Conservation (phyloP, 371 early-diverging fungal species). For the Mortierella sp. region DNA sequence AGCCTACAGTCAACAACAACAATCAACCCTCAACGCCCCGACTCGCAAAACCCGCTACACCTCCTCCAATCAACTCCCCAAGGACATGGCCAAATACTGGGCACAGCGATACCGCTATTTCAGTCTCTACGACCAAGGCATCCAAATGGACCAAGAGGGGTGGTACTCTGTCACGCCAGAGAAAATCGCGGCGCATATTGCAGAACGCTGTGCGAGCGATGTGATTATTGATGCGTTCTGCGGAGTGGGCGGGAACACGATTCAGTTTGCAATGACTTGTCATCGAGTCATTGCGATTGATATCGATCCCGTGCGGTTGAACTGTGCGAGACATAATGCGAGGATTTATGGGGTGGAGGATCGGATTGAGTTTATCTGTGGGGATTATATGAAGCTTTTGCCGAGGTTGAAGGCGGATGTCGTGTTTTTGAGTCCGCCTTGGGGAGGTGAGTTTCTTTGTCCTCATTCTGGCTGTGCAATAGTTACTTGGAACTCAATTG, state of each 20-base stretch:
- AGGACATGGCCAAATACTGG: constrained; percentile 81
- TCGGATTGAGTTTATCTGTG: constrained; percentile 92
- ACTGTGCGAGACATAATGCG: constrained; percentile 91
- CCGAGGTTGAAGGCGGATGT: constrained; percentile 84
- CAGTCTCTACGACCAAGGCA: constrained; percentile 86
- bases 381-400: constrained; percentile 84
- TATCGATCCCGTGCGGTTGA: constrained; percentile 83
- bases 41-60: constrained; percentile 37
- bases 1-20: constrained; percentile 24
- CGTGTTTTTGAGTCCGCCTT: constrained; percentile 95
- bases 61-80: constrained; percentile 48
- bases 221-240: constrained; percentile 94
- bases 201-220: constrained; percentile 77
- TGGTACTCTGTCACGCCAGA: constrained; percentile 99
- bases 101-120: constrained; percentile 87
- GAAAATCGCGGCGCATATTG: constrained; percentile 87
- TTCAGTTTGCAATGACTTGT: constrained; percentile 93
- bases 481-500: neutral
- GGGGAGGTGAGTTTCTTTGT: constrained; percentile 78
- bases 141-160: constrained; percentile 88
- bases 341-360: constrained; percentile 91
- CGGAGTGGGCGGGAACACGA: constrained; percentile 96
- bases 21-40: constrained; percentile 22
- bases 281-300: constrained; percentile 95
- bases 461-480: neutral